Percentiles rank a stretch among this genome's conserved stretches.
Conservation (phyloP, 2,329 filamentous ascomycete species). For the Ceratocystis albifundus region DNA sequence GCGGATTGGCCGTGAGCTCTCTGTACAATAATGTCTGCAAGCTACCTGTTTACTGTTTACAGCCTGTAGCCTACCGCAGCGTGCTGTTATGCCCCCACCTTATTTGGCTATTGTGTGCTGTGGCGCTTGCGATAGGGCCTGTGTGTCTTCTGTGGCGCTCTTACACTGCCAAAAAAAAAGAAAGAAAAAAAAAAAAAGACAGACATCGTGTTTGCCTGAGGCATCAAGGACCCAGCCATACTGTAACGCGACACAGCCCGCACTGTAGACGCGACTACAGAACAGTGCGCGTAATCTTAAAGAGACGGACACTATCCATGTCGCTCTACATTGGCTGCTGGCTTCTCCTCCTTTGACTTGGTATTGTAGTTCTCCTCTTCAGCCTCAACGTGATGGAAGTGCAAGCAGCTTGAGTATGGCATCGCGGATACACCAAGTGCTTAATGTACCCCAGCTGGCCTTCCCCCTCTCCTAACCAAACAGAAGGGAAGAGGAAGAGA, state of each 20-base stretch:
- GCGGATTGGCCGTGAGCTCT: neutral
- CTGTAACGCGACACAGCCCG: constrained; percentile 2
- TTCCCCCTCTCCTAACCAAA: too few relatives aligned
- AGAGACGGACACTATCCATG: neutral
- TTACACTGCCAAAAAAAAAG: neutral
- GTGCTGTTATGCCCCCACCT: too few relatives aligned
- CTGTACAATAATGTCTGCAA: too few relatives aligned
- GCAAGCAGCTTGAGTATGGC: too few relatives aligned
- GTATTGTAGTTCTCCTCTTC: neutral
- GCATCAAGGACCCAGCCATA: constrained; percentile 6
- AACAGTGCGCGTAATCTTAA: constrained; percentile 12
- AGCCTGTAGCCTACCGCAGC: too few relatives aligned
- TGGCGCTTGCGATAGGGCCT: constrained; percentile 14
- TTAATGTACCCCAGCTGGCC: too few relatives aligned
- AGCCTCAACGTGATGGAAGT: neutral
- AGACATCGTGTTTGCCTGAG: constrained; percentile 18
- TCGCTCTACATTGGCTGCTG: neutral
- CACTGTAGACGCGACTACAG: constrained; percentile 5
- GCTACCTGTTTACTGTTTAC: too few relatives aligned
- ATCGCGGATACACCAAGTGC: too few relatives aligned
- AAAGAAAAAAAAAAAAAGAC: too few relatives aligned
- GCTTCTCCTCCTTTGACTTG: neutral
- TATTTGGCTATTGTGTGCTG: neutral
- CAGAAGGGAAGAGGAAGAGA: too few relatives aligned
- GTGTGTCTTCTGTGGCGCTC: constrained; percentile 1